Evolutionary conservation across 176 grass and related monocot species (phyloP).

Genomic region (Melocanna baccifera): DNA sequence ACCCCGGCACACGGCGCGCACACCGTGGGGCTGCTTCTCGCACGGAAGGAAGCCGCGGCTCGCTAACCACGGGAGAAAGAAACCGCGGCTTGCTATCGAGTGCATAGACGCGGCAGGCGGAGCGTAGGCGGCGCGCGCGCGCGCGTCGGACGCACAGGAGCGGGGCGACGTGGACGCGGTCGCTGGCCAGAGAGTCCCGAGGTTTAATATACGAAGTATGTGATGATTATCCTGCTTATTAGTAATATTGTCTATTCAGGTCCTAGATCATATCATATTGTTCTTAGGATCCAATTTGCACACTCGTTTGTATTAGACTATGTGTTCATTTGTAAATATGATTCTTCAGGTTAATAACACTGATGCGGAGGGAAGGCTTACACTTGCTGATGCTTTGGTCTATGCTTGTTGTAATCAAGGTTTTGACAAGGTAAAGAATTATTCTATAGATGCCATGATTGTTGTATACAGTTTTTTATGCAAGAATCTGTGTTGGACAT

Average conservation of each 20-base stretch:
- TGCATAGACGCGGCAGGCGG: too few relatives aligned
- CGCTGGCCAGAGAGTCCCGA: too few relatives aligned
- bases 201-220: too few relatives aligned
- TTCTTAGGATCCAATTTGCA: neutral
- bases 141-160: too few relatives aligned
- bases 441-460: neutral
- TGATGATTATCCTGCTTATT: neutral
- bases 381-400: too few relatives aligned
- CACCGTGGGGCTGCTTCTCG: too few relatives aligned
- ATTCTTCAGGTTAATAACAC: constrained; percentile 89
- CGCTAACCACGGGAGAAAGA: too few relatives aligned
- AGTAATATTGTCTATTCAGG: neutral
- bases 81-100: too few relatives aligned
- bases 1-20: too few relatives aligned
- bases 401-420: constrained; percentile 98
- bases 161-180: too few relatives aligned
- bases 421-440: constrained; percentile 72
- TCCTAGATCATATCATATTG: neutral
- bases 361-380: constrained; percentile 97
- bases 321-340: neutral
- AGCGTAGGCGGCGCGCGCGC: too few relatives aligned
- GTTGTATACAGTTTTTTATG: neutral
- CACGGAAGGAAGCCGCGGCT: too few relatives aligned
- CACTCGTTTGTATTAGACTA: neutral
- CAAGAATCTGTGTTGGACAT: neutral